Base-by-base conservation (phyloP, 1,284 basidiomycete species). In the Sanghuangporus weigelae region DNA sequence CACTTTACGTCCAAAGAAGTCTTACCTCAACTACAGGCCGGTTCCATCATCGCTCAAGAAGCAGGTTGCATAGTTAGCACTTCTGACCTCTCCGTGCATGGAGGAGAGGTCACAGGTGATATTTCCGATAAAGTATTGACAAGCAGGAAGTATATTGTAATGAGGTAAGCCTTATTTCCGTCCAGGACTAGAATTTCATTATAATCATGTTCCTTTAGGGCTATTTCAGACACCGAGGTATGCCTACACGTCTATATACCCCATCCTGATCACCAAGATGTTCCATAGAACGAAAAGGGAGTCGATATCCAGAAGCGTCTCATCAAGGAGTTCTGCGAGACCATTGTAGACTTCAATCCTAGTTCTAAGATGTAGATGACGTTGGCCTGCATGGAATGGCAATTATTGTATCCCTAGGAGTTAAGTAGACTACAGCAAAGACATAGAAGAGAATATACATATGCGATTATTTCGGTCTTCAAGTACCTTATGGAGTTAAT, bases 41-140 rank as follows among this genome's bases (percentile, higher is more conserved):
- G 95, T 0, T 86, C 93, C n/a, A 88, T 96, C 66, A 96, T 99
- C 67, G 92, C 93, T 0, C 83, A 92, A 67, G 96, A 98, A 74
- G 93, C 96, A 0, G 95, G 95, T 6, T 86, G 90, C 26, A 78
- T 88, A 23, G 84, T 91, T 38, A 89, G 87, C 31, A 93, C 92
- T 46, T 84, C 85, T 38, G 85, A 87, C 62, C 74, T 74, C 1
- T 76, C 78, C 2, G 67, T 82, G 75, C 73, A 77, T 40, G 75
- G 77, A 67, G 78, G 81, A 73, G 64, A 79, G 48, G 83, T 93
- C 7, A 85, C 82, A 19, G 65, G 65, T 16, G 65, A 66, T 50
- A 35, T 56, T 8, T 71, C 73, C 7, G 85, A 91, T 60, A 84
- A 84, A 31, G 78, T 96, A 21, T 78, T 97, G 40, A 87, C 84